Conservation (phyloP, 768 basidiomycete genomes). For the Nevesoporus exiguus region DNA sequence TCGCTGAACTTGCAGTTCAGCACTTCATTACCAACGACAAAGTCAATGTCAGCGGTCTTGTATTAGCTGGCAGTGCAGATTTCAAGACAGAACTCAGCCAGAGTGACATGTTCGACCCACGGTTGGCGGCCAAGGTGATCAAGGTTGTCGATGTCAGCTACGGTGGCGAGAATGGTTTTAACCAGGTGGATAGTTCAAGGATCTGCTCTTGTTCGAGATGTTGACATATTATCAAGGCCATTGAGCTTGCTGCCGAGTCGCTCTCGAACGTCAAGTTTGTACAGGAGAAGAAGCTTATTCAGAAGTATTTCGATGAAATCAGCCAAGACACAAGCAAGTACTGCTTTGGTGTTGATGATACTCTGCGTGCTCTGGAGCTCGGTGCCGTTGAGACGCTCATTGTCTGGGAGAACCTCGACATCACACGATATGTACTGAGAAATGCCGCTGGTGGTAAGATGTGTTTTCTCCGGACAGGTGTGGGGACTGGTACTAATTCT, state of each 20-base stretch:
- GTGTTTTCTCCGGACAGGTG: constrained; percentile 6
- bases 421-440: constrained; percentile 80
- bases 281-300: constrained; percentile 97
- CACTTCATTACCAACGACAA: constrained; percentile 98
- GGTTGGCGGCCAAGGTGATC: constrained; percentile 88
- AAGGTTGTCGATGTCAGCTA: constrained; percentile 99
- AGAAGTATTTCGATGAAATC: constrained; percentile 99
- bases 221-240: constrained; percentile 55
- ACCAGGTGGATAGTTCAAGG: constrained; percentile 62
- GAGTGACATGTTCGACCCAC: constrained; percentile 92
- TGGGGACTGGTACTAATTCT: background rate
- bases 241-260: constrained; percentile 93
- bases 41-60: constrained; percentile 95
- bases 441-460: constrained; percentile 83
- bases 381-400: constrained; percentile 96
- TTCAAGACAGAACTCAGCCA: constrained; percentile 98
- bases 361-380: constrained; percentile 92
- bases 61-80: constrained; percentile 95
- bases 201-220: background rate
- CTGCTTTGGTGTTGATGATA: constrained; percentile 97
- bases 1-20: constrained; percentile 94
- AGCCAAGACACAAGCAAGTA: constrained; percentile 95
- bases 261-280: constrained; percentile 99
- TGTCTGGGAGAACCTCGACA: constrained; percentile 97
- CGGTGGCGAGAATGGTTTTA: constrained; percentile 98